Percentiles rank a stretch among this genome's conserved stretches.
These are phyloP conservation scores for Chamaecyparis obtusa DNA, from an alignment of 75 land plant genomes.

Conservation along the genomic window DNA sequence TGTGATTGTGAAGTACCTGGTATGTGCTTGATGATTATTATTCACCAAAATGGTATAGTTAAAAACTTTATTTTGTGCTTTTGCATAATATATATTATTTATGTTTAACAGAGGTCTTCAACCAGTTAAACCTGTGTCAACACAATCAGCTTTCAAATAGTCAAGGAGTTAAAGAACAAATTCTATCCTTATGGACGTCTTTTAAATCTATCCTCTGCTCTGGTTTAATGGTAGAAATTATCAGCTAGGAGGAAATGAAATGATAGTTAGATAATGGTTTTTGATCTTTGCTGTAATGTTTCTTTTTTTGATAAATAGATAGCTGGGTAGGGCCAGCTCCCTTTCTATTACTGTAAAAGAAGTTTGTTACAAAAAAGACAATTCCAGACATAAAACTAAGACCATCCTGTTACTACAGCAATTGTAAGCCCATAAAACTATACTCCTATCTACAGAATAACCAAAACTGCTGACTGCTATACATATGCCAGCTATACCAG, in stretches of 20 bases:
- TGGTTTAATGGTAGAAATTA: neutral
- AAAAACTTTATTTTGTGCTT: neutral
- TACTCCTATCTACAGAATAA: too few relatives aligned
- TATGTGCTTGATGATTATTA: neutral
- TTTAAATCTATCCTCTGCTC: neutral
- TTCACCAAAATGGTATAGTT: neutral
- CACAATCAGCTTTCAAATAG: neutral
- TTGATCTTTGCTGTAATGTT: neutral
- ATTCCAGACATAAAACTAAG: too few relatives aligned
- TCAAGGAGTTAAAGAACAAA: neutral
- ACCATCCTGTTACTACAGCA: too few relatives aligned
- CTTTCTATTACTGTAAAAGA: too few relatives aligned
- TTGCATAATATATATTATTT: neutral
- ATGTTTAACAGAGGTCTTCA: neutral
- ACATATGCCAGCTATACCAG: too few relatives aligned
- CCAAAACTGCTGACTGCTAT: too few relatives aligned
- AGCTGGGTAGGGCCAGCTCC: too few relatives aligned
- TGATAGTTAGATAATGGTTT: neutral
- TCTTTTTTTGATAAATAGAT: too few relatives aligned
- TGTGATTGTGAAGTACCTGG: slow-evolving; percentile 11
- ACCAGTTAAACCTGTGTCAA: neutral
- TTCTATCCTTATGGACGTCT: neutral
- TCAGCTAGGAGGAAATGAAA: neutral
- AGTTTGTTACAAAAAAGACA: too few relatives aligned
- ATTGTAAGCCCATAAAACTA: too few relatives aligned